Conservation (phyloP, 257 asterid species). For the Leptodermis oblonga region DNA sequence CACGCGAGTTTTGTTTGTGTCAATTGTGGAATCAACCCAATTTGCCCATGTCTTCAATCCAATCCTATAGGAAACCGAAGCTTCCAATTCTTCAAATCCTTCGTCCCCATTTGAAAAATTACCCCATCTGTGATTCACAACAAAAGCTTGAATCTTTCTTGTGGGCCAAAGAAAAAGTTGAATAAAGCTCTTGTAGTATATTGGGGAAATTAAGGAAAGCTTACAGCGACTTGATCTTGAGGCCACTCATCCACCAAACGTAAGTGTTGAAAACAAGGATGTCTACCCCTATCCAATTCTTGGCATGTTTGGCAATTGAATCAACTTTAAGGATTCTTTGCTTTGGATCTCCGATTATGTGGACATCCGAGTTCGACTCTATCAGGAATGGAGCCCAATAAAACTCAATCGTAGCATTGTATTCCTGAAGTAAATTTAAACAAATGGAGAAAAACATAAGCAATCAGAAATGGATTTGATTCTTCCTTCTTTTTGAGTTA, state of each 20-base stretch:
- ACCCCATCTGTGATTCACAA: constrained; percentile 61
- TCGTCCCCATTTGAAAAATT: constrained; percentile 76
- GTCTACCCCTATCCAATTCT: constrained; percentile 77
- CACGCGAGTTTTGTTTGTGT: constrained; percentile 63
- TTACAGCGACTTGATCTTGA: constrained; percentile 76
- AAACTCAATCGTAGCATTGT: constrained; percentile 76
- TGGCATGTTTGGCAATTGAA: constrained; percentile 77
- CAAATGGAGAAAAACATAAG: not conserved
- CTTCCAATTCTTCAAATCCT: constrained; percentile 68
- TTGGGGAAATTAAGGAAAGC: constrained; percentile 11
- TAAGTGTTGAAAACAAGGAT: constrained; percentile 79
- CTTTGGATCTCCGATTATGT: constrained; percentile 55
- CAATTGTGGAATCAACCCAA: constrained; percentile 79
- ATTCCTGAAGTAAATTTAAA: constrained; percentile 48
- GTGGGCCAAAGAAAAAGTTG: too few relatives aligned
- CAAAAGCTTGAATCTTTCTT: not conserved
- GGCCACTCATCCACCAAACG: constrained; percentile 97
- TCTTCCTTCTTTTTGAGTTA: too few relatives aligned
- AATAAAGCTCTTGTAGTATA: not conserved
- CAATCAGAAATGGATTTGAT: not conserved
- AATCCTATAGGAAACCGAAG: constrained; percentile 57
- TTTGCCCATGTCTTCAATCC: constrained; percentile 92
- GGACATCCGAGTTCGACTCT: constrained; percentile 73
- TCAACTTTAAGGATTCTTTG: constrained; percentile 78
- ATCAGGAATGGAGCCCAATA: constrained; percentile 89